A percentile compares a stretch with the other conserved stretches of the same genome.
phyloP scores from a whole-genome alignment of 2,329 filamentous ascomycete species.

The Trichophyton equinum region DNA sequence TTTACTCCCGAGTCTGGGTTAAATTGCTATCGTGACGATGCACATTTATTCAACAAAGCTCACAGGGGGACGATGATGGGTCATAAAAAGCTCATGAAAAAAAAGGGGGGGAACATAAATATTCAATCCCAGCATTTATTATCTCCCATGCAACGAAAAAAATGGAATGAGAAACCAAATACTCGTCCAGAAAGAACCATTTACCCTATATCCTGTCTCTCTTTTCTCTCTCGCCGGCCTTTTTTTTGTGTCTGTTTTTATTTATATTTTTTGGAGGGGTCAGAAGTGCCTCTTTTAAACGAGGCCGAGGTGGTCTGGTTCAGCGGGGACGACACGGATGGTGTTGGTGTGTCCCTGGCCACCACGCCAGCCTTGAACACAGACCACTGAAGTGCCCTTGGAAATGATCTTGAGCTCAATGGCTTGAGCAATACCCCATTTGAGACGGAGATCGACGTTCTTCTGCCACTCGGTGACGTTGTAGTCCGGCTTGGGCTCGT shows the following conservation, averaged over 20 bases:
- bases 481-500: constrained; percentile 90
- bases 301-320: constrained; percentile 32
- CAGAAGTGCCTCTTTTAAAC: not conserved
- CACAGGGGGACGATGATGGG: not conserved
- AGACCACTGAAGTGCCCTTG: constrained; percentile 59
- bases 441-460: constrained; percentile 93
- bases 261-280: no score
- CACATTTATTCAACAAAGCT: not conserved
- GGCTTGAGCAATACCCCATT: constrained; percentile 86
- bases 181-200: not conserved
- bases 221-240: not conserved
- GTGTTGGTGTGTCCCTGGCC: constrained; percentile 59
- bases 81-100: not conserved
- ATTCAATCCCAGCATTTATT: not conserved
- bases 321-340: constrained; percentile 39
- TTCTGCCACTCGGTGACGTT: constrained; percentile 90
- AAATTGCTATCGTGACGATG: not conserved
- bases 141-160: not conserved
- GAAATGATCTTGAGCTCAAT: constrained; percentile 70
- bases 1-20: not conserved
- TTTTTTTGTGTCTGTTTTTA: not conserved
- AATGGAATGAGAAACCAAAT: not conserved
- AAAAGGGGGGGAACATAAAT: not conserved
- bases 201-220: not conserved
- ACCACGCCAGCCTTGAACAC: constrained; percentile 56